These are phyloP conservation scores for Lyophyllum decastes DNA, from an alignment of 768 basidiomycete genomes.

Conservation along the genomic window DNA sequence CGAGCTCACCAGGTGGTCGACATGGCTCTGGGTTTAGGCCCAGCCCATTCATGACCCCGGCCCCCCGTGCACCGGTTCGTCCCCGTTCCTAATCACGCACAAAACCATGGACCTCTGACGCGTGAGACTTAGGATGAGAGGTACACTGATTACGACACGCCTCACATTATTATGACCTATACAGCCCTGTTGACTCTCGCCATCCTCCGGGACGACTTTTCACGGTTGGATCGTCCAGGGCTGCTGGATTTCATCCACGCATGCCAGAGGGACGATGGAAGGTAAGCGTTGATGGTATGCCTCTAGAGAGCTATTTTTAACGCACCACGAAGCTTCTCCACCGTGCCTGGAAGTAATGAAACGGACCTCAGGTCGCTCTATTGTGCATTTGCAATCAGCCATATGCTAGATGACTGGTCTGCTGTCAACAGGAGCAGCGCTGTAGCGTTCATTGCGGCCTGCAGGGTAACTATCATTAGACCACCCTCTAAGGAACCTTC, in stretches of 20 bases:
- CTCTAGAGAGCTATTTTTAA: conserved; percentile 1
- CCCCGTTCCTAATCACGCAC: background rate
- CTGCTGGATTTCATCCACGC: conserved; percentile 65
- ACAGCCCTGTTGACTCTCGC: conserved; percentile 83
- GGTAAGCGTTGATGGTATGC: conserved; percentile 45
- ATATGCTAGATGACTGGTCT: conserved; percentile 80
- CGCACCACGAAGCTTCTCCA: conserved; percentile 56
- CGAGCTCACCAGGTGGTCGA: conserved; percentile 44
- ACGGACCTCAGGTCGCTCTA: conserved; percentile 84
- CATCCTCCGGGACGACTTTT: conserved; percentile 85
- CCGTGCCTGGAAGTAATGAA: conserved; percentile 67
- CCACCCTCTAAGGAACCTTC: conserved; percentile 7
- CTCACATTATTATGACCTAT: conserved; percentile 93
- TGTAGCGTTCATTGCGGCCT: conserved; percentile 63
- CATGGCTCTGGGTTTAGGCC: conserved; percentile 75
- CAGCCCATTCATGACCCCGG: conserved; percentile 65
- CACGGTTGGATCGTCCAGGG: conserved; percentile 65
- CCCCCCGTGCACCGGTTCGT: conserved; percentile 8
- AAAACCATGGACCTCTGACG: conserved; percentile 2
- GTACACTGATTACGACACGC: conserved; percentile 59
- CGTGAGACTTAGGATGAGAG: conserved; percentile 25
- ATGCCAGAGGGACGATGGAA: conserved; percentile 83
- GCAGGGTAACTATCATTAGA: conserved; percentile 57
- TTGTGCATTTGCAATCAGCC: conserved; percentile 83
- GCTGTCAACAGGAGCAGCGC: conserved; percentile 65